These are phyloP conservation scores for Russula virescens DNA, from an alignment of 768 basidiomycete genomes.

Conservation along the genomic window DNA sequence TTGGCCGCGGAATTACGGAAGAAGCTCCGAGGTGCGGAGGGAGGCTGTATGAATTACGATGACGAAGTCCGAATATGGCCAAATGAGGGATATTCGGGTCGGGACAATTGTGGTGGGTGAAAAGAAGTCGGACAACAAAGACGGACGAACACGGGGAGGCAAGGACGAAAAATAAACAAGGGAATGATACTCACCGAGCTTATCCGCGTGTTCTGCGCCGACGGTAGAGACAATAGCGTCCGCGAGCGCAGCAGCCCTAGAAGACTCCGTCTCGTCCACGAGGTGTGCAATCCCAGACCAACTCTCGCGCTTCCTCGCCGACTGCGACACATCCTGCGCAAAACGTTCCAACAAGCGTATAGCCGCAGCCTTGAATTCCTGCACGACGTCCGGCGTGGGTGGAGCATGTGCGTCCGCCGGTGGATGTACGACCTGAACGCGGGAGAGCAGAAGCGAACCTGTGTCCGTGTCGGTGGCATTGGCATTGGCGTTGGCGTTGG, in stretches of 20 bases:
- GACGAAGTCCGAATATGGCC: not conserved
- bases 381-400: constrained; percentile 50
- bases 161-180: too few relatives aligned
- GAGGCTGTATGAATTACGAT: too few relatives aligned
- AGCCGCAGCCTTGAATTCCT: constrained; percentile 66
- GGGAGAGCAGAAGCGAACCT: constrained; percentile 21
- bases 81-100: not conserved
- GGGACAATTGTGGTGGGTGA: too few relatives aligned
- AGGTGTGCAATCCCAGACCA: constrained; percentile 64
- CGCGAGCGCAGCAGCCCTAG: constrained; percentile 66
- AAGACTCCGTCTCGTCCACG: constrained; percentile 64
- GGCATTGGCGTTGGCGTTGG: constrained; percentile 31
- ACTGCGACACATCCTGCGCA: constrained; percentile 37
- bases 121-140: not conserved
- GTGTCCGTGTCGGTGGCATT: constrained; percentile 13
- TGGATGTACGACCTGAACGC: constrained; percentile 28
- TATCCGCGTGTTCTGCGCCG: constrained; percentile 62
- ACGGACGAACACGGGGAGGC: not conserved
- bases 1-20: not conserved
- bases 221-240: constrained; percentile 65
- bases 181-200: constrained; percentile 47
- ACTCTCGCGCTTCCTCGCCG: constrained; percentile 50
- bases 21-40: not conserved
- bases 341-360: constrained; percentile 63
- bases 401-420: constrained; percentile 35